Evolutionary conservation across 179 eudicot species (phyloP).

Genomic region (Corrigiola litoralis): DNA sequence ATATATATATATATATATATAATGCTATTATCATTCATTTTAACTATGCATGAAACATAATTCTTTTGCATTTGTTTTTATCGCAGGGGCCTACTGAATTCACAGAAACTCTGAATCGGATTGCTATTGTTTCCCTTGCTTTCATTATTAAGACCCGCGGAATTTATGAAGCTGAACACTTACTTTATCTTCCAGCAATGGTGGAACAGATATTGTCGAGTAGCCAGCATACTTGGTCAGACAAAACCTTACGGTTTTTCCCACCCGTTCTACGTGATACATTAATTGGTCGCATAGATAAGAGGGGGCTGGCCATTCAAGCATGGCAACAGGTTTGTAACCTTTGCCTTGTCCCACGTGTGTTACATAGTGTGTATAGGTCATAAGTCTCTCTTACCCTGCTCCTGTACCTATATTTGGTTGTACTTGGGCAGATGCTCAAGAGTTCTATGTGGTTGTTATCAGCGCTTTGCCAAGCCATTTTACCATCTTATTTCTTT

Average conservation of each 20-base stretch:
- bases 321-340: slow-evolving; percentile 85
- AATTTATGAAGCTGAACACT: slow-evolving; percentile 84
- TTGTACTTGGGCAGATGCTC: not conserved
- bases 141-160: slow-evolving; percentile 95
- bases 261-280: slow-evolving; percentile 78
- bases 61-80: slow-evolving; percentile 10
- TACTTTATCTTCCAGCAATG: slow-evolving; percentile 81
- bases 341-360: not conserved
- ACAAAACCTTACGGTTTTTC: slow-evolving; percentile 81
- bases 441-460: not conserved
- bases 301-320: slow-evolving; percentile 73
- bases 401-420: not conserved
- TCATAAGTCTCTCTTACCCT: not conserved
- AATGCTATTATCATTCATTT: not conserved
- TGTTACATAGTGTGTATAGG: not conserved
- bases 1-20: too few species aligned
- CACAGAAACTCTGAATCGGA: slow-evolving; percentile 89
- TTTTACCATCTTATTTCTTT: not conserved
- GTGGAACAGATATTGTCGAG: slow-evolving; percentile 85
- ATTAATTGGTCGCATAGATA: slow-evolving; percentile 70
- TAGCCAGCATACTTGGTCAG: slow-evolving; percentile 97
- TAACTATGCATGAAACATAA: not conserved
- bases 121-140: slow-evolving; percentile 71
- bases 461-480: not conserved
- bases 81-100: slow-evolving; percentile 90